These are phyloP conservation scores for Kalmanozyma brasiliensis DNA, from an alignment of 1,284 basidiomycete genomes.

Conservation along the genomic window DNA sequence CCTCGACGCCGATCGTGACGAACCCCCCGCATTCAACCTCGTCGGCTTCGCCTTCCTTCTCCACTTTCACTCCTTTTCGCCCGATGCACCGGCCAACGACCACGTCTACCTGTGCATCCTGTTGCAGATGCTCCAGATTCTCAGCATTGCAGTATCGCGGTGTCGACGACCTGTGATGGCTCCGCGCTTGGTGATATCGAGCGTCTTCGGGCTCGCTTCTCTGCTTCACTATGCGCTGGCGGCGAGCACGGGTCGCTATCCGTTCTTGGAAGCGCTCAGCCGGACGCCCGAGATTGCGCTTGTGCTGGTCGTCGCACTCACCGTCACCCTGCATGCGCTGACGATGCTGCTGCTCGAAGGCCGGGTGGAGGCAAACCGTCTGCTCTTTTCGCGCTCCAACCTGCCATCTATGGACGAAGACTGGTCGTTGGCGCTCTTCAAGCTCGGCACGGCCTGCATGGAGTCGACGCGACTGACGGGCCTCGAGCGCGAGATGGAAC, in stretches of 20 bases:
- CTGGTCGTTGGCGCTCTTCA: conserved; percentile 60
- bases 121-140: conserved; percentile 55
- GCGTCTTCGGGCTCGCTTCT: conserved; percentile 46
- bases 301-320: conserved; percentile 50
- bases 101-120: conserved; percentile 61
- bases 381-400: conserved; percentile 50
- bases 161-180: conserved; percentile 39
- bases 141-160: conserved; percentile 29
- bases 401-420: conserved; percentile 56
- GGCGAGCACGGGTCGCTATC: conserved; percentile 40
- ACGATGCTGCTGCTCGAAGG: conserved; percentile 59
- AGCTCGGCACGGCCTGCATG: conserved; percentile 63
- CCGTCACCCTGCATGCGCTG: conserved; percentile 54
- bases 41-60: conserved; percentile 60
- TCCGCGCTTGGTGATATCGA: conserved; percentile 50
- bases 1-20: conserved; percentile 52
- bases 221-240: conserved; percentile 54
- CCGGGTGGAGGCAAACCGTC: conserved; percentile 34
- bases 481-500: conserved; percentile 51
- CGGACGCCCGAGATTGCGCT: conserved; percentile 54
- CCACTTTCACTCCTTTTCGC: conserved; percentile 53
- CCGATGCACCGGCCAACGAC: conserved; percentile 50
- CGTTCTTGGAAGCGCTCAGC: conserved; percentile 55
- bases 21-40: conserved; percentile 61
- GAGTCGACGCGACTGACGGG: conserved; percentile 61